These are phyloP conservation scores for Fusarium siculi DNA, from an alignment of 2,329 filamentous ascomycete species.

Conservation along the genomic window DNA sequence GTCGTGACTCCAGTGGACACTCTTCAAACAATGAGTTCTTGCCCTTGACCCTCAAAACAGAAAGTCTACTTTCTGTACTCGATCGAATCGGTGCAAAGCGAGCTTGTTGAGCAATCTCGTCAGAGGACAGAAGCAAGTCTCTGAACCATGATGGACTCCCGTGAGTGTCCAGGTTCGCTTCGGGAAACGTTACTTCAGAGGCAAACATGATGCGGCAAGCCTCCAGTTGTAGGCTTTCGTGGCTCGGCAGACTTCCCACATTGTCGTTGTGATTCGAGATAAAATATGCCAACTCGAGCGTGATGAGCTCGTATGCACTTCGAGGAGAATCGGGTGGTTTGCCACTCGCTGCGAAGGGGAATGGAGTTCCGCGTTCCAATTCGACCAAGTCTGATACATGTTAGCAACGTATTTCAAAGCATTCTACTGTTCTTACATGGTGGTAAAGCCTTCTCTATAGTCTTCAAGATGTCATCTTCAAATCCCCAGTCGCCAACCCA, in stretches of 20 bases:
- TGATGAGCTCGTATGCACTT: slow-evolving; percentile 38
- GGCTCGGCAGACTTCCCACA: slow-evolving; percentile 19
- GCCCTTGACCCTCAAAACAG: slow-evolving; percentile 19
- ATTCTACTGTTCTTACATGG: slow-evolving; percentile 45
- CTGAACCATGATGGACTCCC: slow-evolving; percentile 24
- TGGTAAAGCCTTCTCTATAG: slow-evolving; percentile 54
- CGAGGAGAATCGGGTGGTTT: slow-evolving; percentile 33
- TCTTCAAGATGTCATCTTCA: slow-evolving; percentile 48
- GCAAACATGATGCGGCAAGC: slow-evolving; percentile 37
- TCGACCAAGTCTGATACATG: slow-evolving; percentile 29
- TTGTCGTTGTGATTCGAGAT: slow-evolving; percentile 28
- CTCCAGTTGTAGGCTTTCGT: slow-evolving; percentile 22
- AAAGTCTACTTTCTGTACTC: slow-evolving; percentile 18
- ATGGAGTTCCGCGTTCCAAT: slow-evolving; percentile 29
- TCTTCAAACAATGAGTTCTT: slow-evolving; percentile 31
- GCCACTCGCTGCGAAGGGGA: slow-evolving; percentile 30
- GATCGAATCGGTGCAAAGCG: slow-evolving; percentile 28
- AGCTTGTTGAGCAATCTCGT: slow-evolving; percentile 18
- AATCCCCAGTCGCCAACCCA: slow-evolving; percentile 59
- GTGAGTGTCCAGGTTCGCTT: slow-evolving; percentile 1
- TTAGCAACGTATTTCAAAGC: neutral
- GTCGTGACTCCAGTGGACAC: slow-evolving; percentile 22
- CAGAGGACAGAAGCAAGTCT: slow-evolving; percentile 22
- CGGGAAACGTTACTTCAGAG: slow-evolving; percentile 29
- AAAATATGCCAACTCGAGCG: slow-evolving; percentile 36